phyloP scores from a whole-genome alignment of 2,329 filamentous ascomycete species.

The Colletotrichum siamense region DNA sequence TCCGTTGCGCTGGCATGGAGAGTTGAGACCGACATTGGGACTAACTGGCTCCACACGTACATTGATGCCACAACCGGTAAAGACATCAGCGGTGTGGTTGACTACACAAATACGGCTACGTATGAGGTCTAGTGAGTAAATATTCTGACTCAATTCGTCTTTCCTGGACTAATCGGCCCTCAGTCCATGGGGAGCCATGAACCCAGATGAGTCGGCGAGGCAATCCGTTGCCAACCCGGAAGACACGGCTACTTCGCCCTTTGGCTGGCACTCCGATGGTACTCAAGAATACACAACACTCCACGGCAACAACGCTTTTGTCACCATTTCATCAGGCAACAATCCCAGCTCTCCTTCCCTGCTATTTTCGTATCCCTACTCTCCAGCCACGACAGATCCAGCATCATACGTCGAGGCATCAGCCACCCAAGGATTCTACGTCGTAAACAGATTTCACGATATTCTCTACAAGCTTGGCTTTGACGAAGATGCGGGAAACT shows the following conservation, averaged over 20 bases:
- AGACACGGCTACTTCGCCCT: constrained; percentile 42
- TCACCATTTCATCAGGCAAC: background rate
- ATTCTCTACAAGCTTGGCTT: constrained; percentile 63
- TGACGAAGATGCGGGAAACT: constrained; percentile 64
- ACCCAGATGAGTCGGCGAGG: background rate
- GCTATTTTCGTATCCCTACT: constrained; percentile 32
- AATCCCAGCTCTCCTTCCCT: background rate
- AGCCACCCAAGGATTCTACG: constrained; percentile 66
- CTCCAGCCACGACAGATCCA: constrained; percentile 36
- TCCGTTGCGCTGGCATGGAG: background rate
- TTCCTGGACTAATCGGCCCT: background rate
- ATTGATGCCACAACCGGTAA: background rate
- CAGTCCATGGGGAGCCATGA: background rate
- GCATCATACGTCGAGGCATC: constrained; percentile 57
- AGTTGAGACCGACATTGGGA: background rate
- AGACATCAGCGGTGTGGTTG: background rate
- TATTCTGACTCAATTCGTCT: fast-evolving
- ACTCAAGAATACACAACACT: constrained; percentile 54
- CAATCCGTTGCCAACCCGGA: background rate
- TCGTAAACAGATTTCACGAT: constrained; percentile 64
- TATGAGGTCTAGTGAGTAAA: background rate
- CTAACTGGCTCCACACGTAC: background rate
- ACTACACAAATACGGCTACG: background rate
- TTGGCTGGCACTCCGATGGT: constrained; percentile 59
- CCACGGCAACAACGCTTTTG: constrained; percentile 64